These are phyloP conservation scores for Saccharomycopsis fermentans DNA, from an alignment of 805 yeast genomes.

Conservation along the genomic window DNA sequence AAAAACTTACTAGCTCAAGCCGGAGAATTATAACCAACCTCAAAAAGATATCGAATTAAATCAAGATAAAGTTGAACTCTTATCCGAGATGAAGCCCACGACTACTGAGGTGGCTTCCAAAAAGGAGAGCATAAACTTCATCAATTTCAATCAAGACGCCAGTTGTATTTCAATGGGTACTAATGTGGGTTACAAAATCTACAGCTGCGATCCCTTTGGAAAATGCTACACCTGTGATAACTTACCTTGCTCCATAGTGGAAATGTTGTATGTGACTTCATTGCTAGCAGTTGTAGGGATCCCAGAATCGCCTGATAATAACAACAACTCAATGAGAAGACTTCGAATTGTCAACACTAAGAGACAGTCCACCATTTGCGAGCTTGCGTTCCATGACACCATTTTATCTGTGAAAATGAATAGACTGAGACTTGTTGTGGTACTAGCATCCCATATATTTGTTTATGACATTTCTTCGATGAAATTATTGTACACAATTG, in stretches of 20 bases:
- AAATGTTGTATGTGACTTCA: conserved; percentile 70
- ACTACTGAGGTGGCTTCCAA: not conserved
- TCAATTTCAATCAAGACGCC: conserved; percentile 68
- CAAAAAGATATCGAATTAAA: no score
- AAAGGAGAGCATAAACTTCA: conserved; percentile 29
- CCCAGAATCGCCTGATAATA: conserved; percentile 45
- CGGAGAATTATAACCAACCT: no score
- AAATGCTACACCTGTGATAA: conserved; percentile 37
- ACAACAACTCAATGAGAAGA: conserved; percentile 61
- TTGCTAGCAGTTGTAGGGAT: conserved; percentile 62
- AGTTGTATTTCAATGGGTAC: conserved; percentile 64
- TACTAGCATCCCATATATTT: conserved; percentile 54
- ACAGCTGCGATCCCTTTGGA: conserved; percentile 61
- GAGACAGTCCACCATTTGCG: conserved; percentile 49
- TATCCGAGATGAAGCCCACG: not conserved
- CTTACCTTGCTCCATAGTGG: conserved; percentile 57
- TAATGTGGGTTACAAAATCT: conserved; percentile 51
- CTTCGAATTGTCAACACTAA: conserved; percentile 78
- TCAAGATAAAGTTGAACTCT: no score
- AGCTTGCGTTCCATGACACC: conserved; percentile 55
- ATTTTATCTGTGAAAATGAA: conserved; percentile 56
- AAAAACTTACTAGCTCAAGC: no score
- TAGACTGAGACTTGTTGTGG: conserved; percentile 51
- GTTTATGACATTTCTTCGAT: conserved; percentile 66
- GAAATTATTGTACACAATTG: conserved; percentile 48